Conservation (phyloP, 768 basidiomycete genomes). For the Leccinum longicurvipes region DNA sequence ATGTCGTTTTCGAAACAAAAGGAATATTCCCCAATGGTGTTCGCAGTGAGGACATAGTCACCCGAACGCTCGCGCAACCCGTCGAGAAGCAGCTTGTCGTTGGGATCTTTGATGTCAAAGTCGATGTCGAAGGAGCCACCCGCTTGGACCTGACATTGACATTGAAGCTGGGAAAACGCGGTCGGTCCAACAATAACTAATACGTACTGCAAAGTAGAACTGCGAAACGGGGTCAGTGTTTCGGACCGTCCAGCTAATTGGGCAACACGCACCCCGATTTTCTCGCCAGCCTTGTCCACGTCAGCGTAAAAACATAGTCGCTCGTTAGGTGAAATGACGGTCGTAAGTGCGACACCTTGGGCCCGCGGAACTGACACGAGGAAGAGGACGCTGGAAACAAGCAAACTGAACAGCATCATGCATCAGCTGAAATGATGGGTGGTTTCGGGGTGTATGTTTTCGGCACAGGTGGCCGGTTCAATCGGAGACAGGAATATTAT, state of each 20-base stretch:
- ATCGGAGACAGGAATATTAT: conserved; percentile 15
- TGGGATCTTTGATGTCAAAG: conserved; percentile 90
- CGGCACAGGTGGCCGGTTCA: conserved; percentile 24
- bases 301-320: conserved; percentile 92
- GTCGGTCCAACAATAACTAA: neutral
- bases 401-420: conserved; percentile 24
- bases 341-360: conserved; percentile 71
- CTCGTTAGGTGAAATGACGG: conserved; percentile 73
- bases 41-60: conserved; percentile 96
- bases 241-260: neutral
- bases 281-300: conserved; percentile 93
- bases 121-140: conserved; percentile 97
- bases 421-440: conserved; percentile 1
- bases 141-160: conserved; percentile 77
- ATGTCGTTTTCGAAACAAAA: conserved; percentile 99
- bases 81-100: conserved; percentile 82
- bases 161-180: neutral
- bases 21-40: conserved; percentile 83
- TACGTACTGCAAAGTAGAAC: conserved; percentile 94
- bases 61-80: conserved; percentile 90
- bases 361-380: conserved; percentile 33
- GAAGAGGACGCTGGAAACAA: conserved; percentile 25
- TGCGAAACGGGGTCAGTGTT: conserved; percentile 31
- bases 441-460: neutral
- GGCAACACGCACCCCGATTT: conserved; percentile 66